Conservation (phyloP, 2,329 filamentous ascomycete genomes). For the Cytospora schulzeri region DNA sequence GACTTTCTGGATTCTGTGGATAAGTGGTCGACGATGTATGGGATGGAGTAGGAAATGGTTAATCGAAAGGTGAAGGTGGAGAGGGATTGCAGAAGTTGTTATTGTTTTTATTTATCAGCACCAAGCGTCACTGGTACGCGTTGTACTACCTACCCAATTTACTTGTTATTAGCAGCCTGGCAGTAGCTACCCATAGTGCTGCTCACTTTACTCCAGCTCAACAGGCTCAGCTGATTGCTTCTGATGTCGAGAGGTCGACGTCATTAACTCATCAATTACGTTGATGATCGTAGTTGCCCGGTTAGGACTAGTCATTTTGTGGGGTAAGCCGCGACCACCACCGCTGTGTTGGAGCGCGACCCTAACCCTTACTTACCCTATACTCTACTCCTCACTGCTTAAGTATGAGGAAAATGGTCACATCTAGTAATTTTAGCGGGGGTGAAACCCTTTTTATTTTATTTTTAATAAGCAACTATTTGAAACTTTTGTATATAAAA, state of each 20-base stretch:
- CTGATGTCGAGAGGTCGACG: constrained; percentile 24
- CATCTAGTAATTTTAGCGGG: no score
- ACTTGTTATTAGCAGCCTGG: not conserved
- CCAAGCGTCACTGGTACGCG: not conserved
- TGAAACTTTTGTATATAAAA: no score
- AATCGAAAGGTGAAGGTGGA: no score
- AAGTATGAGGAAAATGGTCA: no score
- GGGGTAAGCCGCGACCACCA: not conserved
- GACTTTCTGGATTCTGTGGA: not conserved
- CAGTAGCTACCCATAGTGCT: not conserved
- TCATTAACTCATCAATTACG: constrained; percentile 29
- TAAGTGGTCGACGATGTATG: not conserved
- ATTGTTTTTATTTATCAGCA: not conserved
- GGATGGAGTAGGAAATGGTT: not conserved
- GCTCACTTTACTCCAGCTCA: no score
- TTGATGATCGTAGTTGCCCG: constrained; percentile 25
- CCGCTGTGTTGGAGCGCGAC: no score
- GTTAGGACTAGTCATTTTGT: constrained; percentile 12
- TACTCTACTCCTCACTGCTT: no score
- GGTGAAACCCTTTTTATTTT: no score
- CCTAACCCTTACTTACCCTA: no score
- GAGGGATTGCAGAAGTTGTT: constrained; percentile 2
- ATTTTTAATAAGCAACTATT: no score
- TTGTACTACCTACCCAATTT: not conserved
- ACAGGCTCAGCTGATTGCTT: constrained; percentile 23